Base-by-base conservation (phyloP, 164 flowering plant species). In the Kingdonia uniflora region DNA sequence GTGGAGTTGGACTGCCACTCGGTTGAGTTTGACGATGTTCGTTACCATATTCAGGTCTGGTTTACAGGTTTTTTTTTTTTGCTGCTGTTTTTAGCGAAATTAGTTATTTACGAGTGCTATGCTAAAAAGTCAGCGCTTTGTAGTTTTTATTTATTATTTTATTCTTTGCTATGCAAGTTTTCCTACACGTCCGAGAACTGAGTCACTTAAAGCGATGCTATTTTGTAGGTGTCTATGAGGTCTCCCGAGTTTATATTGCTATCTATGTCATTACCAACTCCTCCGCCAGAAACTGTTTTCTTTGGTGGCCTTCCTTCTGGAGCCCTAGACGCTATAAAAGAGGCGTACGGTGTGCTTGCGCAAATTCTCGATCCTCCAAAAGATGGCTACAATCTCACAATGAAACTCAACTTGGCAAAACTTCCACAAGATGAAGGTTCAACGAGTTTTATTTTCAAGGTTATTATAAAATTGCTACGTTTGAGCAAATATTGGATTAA, bases 321-420 rank as follows among this genome's bases (percentile, higher is more conserved):
- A 59, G 95, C 95, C 51, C 76, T 88, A 54, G 99, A 92, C 65
- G 99, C 99, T 48, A 74, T 86, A 46, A 92, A 92, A 63, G 71
- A 86, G 29, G 77, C 95, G 48, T 92, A 84, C 66, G 84, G 89
- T 49, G 66, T 22, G 2, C 63, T 74, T 55, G 88, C 79, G 49
- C 97, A 92, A 55, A 84, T 92, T 73, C 95, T 85, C 62, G 99
- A 92, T 72, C 99, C 99, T 49, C 99, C 97, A 26, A 81, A 74
- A 58, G 99, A 92, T 70, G 99, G 97, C 48, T 92, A 75, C 70
- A 86, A 84, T 69, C 88, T 92, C 58, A 92, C 99, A 1, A 50
- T 92, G 81, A 92, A 82, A 61, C 65, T 88, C 40, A 82, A 88
- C 72, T 69, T 92, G 51, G 65, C 87, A 42, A 89, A 94, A 61